Evolutionary conservation across 2,329 filamentous ascomycete species (phyloP).

Genomic region (Colletotrichum sp.): DNA sequence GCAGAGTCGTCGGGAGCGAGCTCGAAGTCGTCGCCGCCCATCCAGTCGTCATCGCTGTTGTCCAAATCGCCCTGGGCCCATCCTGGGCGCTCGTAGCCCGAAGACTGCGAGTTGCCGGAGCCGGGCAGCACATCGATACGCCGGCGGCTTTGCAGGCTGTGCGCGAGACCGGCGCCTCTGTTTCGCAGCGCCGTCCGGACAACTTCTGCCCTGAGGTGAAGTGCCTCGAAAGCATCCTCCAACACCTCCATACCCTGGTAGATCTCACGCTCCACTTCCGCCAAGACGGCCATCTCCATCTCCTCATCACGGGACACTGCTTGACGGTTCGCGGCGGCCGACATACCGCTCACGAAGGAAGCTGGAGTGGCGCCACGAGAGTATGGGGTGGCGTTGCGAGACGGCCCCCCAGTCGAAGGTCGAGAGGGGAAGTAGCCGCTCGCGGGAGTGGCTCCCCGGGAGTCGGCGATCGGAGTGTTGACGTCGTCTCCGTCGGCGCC

Average conservation of each 20-base stretch:
- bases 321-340: slow-evolving; percentile 50
- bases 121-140: slow-evolving; percentile 59
- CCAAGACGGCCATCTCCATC: slow-evolving; percentile 86
- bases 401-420: slow-evolving; percentile 40
- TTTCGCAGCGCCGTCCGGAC: slow-evolving; percentile 82
- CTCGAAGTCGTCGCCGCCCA: slow-evolving; percentile 58
- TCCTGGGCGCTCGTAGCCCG: slow-evolving; percentile 51
- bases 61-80: slow-evolving; percentile 53
- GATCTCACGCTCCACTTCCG: slow-evolving; percentile 91
- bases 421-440: slow-evolving; percentile 47
- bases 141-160: slow-evolving; percentile 64
- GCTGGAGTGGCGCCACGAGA: slow-evolving; percentile 62
- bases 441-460: slow-evolving; percentile 56
- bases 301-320: slow-evolving; percentile 91
- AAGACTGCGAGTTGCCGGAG: slow-evolving; percentile 50
- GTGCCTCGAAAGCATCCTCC: slow-evolving; percentile 89
- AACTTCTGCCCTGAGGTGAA: slow-evolving; percentile 84
- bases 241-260: slow-evolving; percentile 93
- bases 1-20: slow-evolving; percentile 80
- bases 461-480: slow-evolving; percentile 45
- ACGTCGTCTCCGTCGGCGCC: slow-evolving; percentile 72
- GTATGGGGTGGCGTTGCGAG: slow-evolving; percentile 54
- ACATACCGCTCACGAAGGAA: slow-evolving; percentile 63
- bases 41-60: slow-evolving; percentile 61
- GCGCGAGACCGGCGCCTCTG: slow-evolving; percentile 77